These are phyloP conservation scores for Chaetoscypha palmicola DNA, from an alignment of 2,329 filamentous ascomycete species.

Conservation along the genomic window DNA sequence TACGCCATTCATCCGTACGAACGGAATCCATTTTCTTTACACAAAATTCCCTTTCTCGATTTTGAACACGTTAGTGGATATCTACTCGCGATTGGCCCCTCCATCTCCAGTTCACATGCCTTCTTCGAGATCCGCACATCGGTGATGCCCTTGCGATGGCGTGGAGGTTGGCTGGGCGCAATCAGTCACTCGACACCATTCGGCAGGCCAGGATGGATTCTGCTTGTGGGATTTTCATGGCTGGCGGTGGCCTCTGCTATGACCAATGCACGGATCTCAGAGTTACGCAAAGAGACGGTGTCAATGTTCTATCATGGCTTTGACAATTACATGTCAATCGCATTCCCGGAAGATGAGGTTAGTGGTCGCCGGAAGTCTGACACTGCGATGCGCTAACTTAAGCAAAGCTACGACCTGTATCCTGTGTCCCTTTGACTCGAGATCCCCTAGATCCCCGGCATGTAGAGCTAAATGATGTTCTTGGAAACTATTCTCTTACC, in stretches of 20 bases:
- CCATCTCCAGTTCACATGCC: constrained; percentile 28
- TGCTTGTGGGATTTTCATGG: constrained; percentile 23
- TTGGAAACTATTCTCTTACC: constrained; percentile 95
- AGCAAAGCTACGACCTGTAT: constrained; percentile 68
- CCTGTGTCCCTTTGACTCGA: constrained; percentile 76
- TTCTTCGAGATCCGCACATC: constrained; percentile 24
- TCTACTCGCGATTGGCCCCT: not conserved
- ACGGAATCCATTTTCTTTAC: too few species aligned
- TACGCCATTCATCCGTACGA: too few species aligned
- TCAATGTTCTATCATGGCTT: constrained; percentile 96
- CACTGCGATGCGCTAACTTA: constrained; percentile 9
- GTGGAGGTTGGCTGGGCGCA: constrained; percentile 19
- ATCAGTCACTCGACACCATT: constrained; percentile 15
- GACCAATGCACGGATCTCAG: constrained; percentile 47
- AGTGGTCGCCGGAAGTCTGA: constrained; percentile 5
- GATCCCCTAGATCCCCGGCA: constrained; percentile 73
- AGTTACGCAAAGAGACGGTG: constrained; percentile 53
- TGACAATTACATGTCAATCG: constrained; percentile 88
- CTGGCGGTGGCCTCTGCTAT: constrained; percentile 35
- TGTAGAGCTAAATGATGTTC: constrained; percentile 85
- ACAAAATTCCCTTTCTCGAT: too few species aligned
- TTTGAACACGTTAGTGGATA: too few species aligned
- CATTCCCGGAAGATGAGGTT: constrained; percentile 92
- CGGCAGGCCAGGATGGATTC: constrained; percentile 22
- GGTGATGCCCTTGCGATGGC: constrained; percentile 33